Evolutionary conservation across 129 eudicot species (phyloP).

Genomic region (Calendula officinalis): DNA sequence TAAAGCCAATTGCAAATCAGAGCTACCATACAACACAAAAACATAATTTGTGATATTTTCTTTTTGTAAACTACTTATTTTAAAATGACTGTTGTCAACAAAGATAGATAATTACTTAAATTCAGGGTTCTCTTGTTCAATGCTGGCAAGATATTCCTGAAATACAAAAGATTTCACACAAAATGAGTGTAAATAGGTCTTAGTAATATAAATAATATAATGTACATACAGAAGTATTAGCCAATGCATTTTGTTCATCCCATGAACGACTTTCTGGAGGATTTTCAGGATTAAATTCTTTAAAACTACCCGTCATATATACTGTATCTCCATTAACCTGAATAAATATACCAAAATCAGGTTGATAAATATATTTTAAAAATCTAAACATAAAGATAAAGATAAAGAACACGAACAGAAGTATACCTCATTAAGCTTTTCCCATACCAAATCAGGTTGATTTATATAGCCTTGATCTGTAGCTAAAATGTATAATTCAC

Average conservation of each 20-base stretch:
- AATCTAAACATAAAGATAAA: background rate
- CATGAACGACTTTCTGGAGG: slow-evolving; percentile 52
- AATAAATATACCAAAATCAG: slow-evolving; percentile 12
- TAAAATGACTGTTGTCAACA: no score
- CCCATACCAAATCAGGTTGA: slow-evolving; percentile 97
- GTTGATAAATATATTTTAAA: background rate
- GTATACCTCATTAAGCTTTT: slow-evolving; percentile 84
- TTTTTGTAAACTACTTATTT: no score
- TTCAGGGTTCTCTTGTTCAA: slow-evolving; percentile 48
- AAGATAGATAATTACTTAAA: slow-evolving; percentile 61
- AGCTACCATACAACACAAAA: slow-evolving; percentile 45
- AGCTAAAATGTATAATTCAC: slow-evolving; percentile 71
- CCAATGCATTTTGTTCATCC: slow-evolving; percentile 70
- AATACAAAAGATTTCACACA: slow-evolving; percentile 23
- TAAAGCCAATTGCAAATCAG: slow-evolving; percentile 80
- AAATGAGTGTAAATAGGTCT: background rate
- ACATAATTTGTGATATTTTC: no score
- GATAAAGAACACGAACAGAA: background rate
- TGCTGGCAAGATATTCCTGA: slow-evolving; percentile 80
- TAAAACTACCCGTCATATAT: slow-evolving; percentile 73
- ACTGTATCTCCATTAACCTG: slow-evolving; percentile 92
- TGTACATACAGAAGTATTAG: slow-evolving; percentile 74
- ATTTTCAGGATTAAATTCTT: slow-evolving; percentile 80
- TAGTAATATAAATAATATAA: background rate
- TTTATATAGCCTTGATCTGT: slow-evolving; percentile 91